Base-by-base conservation (phyloP, 805 yeast species). In the Candida michaelii region DNA sequence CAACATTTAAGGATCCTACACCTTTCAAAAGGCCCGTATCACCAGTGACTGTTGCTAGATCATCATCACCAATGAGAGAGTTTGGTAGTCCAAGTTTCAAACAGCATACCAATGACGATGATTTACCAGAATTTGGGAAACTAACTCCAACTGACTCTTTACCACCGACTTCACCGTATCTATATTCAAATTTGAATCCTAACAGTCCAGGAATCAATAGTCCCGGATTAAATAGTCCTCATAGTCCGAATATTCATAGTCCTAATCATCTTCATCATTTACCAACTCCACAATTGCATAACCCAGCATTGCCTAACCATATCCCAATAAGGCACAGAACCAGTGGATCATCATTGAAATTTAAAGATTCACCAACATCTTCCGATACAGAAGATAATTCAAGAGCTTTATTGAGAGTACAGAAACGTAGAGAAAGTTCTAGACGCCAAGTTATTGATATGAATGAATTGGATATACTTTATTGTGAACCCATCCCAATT, bases 401-500 rank as follows among this genome's bases (percentile, higher is more conserved):
- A 36, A 66, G 76, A 2, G 83, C 85, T 0, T 59, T 80, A 16
- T 53, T 74, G 43, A 59, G 84, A 40, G 73, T 80, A 1, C 74
- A 73, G 30, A 74, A 71, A 45, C 67, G 87, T 45, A 63, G 86
- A 41, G 79, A 76, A 52, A 71, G 80, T 36, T 63, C 80, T 7
- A 63, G 76, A 40, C 58, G 69, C 18, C 42, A 64, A 27, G 49
- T 54, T 9, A 50, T 59, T 15, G 39, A 49, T 23, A 35, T 39
- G 23, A 45, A 47, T 42, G 73, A 70, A 27, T 60, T 85, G 51
- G 90, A 87, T 58, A 82, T 89, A 4, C 66, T 91, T 35, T 69
- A 89, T 11, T 89, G 97, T 62, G 96, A 89, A 54, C 89, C 93
- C 2, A 86, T 87, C 46, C 93, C 96, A 0, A 84, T 84, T 43